Evolutionary conservation across 108 stramenopile species (phyloP), one percentile per base, ranked within the genome.

Genomic region (Skeletonema tropicum): DNA sequence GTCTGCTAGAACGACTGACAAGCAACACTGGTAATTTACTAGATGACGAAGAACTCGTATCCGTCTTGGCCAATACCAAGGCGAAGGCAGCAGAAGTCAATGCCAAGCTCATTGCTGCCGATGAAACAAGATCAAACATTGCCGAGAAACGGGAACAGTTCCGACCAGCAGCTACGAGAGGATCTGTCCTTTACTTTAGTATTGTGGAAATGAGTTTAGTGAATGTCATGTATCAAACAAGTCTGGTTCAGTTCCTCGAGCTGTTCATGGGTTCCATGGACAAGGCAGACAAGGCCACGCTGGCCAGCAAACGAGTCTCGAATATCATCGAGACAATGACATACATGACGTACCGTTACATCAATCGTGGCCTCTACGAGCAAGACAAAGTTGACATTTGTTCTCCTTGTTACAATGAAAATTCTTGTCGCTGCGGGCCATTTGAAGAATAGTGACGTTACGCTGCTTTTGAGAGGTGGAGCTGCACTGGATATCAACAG

Each of bases 251-350:
- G 83, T 97, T 97, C 72, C 68, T 94, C 14, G 88, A 77, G 29
- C 85, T 97, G 15, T 97, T 97, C 73, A 90, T 94, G 87, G 88
- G 88, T 25, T 89, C 90, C 49, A 95, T 92, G 90, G 94, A 95
- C 58, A 80, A 87, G 61, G 92, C 94, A 9, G 91, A 93, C 68
- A 92, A 88, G 70, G 94, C 94, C 6, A 70, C 91, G 39, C 63
- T 94, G 64, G 94, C 92, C 26, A 85, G 90, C 48, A 96, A 97
- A 75, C 70, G 94, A 38, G 96, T 97, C 31, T 72, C 84, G 58
- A 97, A 97, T 76, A 97, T 97, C 58, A 97, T 95, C 58, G 93
- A 96, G 35, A 90, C 91, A 29, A 90, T 97, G 95, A 97, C 96
- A 10, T 96, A 96, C 76, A 86, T 87, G 74, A 88, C 90, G 42